phyloP scores from a whole-genome alignment of 106 monocot genomes.

The Dendrobium officinale region DNA sequence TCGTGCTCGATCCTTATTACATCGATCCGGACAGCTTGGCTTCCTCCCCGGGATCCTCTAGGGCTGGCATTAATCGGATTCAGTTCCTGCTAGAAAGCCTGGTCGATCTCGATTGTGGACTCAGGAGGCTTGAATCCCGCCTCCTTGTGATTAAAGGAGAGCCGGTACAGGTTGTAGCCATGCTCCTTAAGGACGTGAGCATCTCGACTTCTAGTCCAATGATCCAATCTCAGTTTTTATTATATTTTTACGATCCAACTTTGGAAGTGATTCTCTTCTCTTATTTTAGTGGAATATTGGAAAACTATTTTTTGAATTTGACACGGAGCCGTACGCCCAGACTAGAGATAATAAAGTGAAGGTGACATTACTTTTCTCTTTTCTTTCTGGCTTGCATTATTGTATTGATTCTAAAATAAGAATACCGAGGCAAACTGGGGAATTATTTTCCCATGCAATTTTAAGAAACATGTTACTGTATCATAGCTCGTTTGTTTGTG shows the following conservation, averaged over 20 bases:
- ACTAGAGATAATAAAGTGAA: constrained; percentile 41
- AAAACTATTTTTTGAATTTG: constrained; percentile 74
- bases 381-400: too few species aligned
- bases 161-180: constrained; percentile 34
- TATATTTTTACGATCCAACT: not conserved
- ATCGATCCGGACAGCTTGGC: constrained; percentile 61
- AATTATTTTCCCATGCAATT: not conserved
- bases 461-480: too few species aligned
- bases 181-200: constrained; percentile 50
- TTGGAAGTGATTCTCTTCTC: not conserved
- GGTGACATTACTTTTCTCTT: constrained; percentile 21
- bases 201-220: not conserved
- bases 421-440: not conserved
- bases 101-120: constrained; percentile 59
- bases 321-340: constrained; percentile 69
- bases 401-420: not conserved
- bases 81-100: constrained; percentile 77
- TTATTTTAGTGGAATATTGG: constrained; percentile 63
- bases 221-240: constrained; percentile 9
- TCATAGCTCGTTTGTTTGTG: not conserved
- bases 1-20: constrained; percentile 82
- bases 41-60: constrained; percentile 63
- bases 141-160: constrained; percentile 66
- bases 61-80: constrained; percentile 59
- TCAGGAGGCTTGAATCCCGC: constrained; percentile 62